Conservation (phyloP, 1,139 yeast species). For the Taphrina populina region DNA sequence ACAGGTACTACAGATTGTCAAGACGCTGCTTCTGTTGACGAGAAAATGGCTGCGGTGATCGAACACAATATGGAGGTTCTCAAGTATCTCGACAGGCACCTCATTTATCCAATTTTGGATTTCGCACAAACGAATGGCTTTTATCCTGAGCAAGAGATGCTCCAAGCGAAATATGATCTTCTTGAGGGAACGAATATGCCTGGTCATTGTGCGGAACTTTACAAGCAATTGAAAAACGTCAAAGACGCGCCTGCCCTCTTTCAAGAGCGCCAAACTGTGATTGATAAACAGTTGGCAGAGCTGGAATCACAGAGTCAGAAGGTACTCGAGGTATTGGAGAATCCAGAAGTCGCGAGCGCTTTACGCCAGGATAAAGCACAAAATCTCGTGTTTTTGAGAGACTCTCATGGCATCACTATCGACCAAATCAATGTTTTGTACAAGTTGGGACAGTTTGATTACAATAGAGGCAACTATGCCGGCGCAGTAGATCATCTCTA, state of each 20-base stretch:
- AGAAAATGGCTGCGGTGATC: too few relatives aligned
- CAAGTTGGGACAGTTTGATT: slow-evolving; percentile 59
- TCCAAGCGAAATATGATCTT: slow-evolving; percentile 53
- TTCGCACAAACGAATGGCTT: slow-evolving; percentile 50
- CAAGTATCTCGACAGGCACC: slow-evolving; percentile 60
- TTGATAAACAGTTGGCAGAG: slow-evolving; percentile 68
- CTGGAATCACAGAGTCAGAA: slow-evolving; percentile 51
- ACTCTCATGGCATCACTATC: slow-evolving; percentile 51
- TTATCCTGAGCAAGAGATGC: slow-evolving; percentile 51
- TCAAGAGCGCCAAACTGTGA: slow-evolving; percentile 45
- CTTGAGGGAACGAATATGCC: slow-evolving; percentile 59
- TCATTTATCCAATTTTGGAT: slow-evolving; percentile 56
- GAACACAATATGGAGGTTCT: slow-evolving; percentile 47
- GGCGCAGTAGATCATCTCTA: slow-evolving; percentile 58
- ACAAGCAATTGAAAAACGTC: slow-evolving; percentile 41
- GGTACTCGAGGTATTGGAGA: slow-evolving; percentile 52
- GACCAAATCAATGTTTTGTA: slow-evolving; percentile 55
- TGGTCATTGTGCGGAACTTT: slow-evolving; percentile 40
- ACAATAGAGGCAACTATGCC: slow-evolving; percentile 60
- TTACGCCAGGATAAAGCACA: slow-evolving; percentile 56
- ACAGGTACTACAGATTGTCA: too few relatives aligned
- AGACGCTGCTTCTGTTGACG: too few relatives aligned
- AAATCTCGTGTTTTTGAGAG: slow-evolving; percentile 52
- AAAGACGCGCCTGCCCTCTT: slow-evolving; percentile 18
- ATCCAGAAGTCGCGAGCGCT: slow-evolving; percentile 50